Evolutionary conservation across 305 asterid genomes (phyloP).

Genomic region (Fraxinus sp.): DNA sequence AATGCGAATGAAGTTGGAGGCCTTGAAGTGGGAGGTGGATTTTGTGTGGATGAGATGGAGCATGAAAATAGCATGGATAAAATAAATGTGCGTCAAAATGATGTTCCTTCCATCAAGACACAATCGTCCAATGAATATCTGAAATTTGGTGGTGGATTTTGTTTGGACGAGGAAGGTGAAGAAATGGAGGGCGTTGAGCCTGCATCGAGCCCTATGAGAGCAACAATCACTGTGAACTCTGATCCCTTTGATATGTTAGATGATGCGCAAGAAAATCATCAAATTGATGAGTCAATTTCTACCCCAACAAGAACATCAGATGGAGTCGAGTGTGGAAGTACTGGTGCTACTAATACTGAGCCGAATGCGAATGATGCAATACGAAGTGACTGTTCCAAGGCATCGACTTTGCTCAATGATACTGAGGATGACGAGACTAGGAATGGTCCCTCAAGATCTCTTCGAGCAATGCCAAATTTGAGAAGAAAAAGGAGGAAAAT

Average conservation of each 20-base stretch:
- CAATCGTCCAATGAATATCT: conserved; percentile 51
- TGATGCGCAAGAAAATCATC: conserved; percentile 24
- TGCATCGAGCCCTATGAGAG: conserved; percentile 21
- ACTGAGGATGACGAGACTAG: conserved; percentile 27
- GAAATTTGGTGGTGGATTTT: conserved; percentile 82
- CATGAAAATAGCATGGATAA: conserved; percentile 16
- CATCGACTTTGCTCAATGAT: conserved; percentile 13
- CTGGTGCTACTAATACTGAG: conserved; percentile 12
- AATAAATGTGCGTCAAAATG: conserved; percentile 11
- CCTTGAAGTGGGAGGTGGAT: conserved; percentile 22
- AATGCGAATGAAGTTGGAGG: conserved; percentile 2
- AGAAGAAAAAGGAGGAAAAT: conserved; percentile 53
- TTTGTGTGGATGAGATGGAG: conserved; percentile 28
- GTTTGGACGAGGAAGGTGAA: conserved; percentile 56
- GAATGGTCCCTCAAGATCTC: conserved; percentile 25
- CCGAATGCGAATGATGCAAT: conserved; percentile 13
- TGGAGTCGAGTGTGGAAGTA: conserved; percentile 6
- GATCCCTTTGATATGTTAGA: conserved; percentile 16
- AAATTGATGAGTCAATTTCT: conserved; percentile 16
- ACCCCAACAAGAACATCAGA: conserved; percentile 16
- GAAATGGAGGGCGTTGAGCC: conserved; percentile 25
- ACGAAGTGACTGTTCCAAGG: conserved; percentile 11
- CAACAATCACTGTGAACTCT: conserved; percentile 16
- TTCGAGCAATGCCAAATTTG: conserved; percentile 86
- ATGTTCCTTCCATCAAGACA: conserved; percentile 30